Conservation (phyloP, 768 basidiomycete genomes). For the Terana coerulea region DNA sequence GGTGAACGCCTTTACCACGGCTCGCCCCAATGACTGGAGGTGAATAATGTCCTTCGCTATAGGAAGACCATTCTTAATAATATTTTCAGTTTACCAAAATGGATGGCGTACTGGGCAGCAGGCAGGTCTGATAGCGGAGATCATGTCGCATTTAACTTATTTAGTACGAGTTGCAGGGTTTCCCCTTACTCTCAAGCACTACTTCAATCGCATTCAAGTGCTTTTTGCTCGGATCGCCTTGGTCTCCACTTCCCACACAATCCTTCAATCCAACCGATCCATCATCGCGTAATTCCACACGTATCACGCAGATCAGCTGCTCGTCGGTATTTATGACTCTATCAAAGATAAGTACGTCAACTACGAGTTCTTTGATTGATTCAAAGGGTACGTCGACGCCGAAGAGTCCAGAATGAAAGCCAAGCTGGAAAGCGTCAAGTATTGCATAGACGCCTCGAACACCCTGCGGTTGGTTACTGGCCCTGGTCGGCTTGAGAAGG, state of each 20-base stretch:
- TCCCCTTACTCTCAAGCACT: slow-evolving; percentile 13
- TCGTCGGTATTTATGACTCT: slow-evolving; percentile 12
- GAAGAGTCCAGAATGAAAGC: slow-evolving; percentile 9
- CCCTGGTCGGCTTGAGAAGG: slow-evolving; percentile 9
- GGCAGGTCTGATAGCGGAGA: too few relatives aligned
- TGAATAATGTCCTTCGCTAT: background rate
- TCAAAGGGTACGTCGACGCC: slow-evolving; percentile 5
- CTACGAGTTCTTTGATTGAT: slow-evolving; percentile 1
- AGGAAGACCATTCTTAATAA: background rate
- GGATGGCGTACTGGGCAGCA: slow-evolving; percentile 20
- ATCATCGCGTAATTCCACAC: background rate
- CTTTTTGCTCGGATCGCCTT: slow-evolving; percentile 7
- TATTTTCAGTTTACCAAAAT: slow-evolving; percentile 8
- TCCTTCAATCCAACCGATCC: background rate
- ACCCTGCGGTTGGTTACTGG: slow-evolving; percentile 9
- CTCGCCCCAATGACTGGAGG: slow-evolving; percentile 20
- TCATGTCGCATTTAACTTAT: too few relatives aligned
- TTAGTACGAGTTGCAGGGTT: slow-evolving; percentile 11
- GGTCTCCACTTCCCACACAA: background rate
- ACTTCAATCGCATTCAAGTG: slow-evolving; percentile 14
- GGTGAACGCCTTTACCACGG: slow-evolving; percentile 19
- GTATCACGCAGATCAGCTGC: slow-evolving; percentile 3
- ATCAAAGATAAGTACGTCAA: slow-evolving; percentile 2
- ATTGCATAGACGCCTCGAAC: slow-evolving; percentile 10
- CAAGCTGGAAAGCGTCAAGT: slow-evolving; percentile 3